Percentiles rank a stretch among this genome's conserved stretches.
Conservation (phyloP, 805 yeast genomes). For the Starmerella ratchasimensis region DNA sequence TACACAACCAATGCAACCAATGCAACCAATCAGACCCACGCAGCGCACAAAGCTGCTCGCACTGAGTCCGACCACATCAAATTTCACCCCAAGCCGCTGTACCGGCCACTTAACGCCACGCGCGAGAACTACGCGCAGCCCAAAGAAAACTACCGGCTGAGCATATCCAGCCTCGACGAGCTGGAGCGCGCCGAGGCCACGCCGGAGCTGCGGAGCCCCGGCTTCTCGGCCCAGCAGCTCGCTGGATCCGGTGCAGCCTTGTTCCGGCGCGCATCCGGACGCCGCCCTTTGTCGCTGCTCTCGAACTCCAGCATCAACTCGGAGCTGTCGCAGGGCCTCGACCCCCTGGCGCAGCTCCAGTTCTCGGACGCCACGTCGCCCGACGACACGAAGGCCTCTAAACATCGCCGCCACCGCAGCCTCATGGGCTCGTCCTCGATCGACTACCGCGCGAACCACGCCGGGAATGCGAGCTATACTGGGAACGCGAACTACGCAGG, state of each 20-base stretch:
- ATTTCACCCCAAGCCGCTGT: too few species aligned
- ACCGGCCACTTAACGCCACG: background rate
- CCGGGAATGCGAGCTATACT: too few species aligned
- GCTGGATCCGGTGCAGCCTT: constrained; percentile 6
- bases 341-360: background rate
- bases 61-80: too few species aligned
- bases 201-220: constrained; percentile 3
- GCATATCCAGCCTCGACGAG: constrained; percentile 4
- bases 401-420: constrained; percentile 15
- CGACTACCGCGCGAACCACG: too few species aligned
- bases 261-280: constrained; percentile 8
- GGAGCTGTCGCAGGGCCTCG: constrained; percentile 8
- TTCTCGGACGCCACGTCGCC: constrained; percentile 1
- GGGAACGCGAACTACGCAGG: too few species aligned
- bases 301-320: constrained; percentile 15
- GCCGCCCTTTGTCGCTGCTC: constrained; percentile 13
- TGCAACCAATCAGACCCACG: too few species aligned
- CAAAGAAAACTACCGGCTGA: background rate
- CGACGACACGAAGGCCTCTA: constrained; percentile 2
- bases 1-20: too few species aligned
- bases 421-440: constrained; percentile 10
- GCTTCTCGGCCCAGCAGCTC: constrained; percentile 2
- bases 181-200: constrained; percentile 11
- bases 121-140: background rate
- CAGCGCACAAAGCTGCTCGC: background rate